phyloP scores from a whole-genome alignment of 192 early-diverging fungal genomes.

The Umbelopsis vinacea region DNA sequence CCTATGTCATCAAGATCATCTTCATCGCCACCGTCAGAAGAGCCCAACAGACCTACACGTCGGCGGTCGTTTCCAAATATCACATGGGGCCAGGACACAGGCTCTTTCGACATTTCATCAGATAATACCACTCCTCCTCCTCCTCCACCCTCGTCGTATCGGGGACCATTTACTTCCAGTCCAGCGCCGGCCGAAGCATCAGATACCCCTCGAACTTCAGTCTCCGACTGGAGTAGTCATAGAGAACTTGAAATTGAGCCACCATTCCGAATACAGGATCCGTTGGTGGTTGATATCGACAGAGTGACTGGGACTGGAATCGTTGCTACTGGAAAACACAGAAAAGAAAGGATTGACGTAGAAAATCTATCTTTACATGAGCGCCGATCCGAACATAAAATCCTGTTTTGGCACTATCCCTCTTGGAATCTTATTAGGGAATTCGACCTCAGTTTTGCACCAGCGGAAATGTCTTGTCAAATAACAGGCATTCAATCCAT shows the following conservation, averaged over 20 bases:
- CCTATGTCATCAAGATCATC: neutral
- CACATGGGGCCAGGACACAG: neutral
- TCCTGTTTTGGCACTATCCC: slow-evolving; percentile 42
- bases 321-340: slow-evolving; percentile 42
- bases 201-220: slow-evolving; percentile 9
- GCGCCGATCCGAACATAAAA: slow-evolving; percentile 31
- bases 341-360: neutral
- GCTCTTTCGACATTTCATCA: neutral
- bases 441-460: slow-evolving; percentile 37
- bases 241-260: slow-evolving; percentile 14
- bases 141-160: neutral
- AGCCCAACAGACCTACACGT: neutral
- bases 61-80: slow-evolving; percentile 19
- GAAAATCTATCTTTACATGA: neutral
- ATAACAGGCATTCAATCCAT: slow-evolving; percentile 39
- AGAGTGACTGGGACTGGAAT: slow-evolving; percentile 26
- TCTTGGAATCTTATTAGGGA: slow-evolving; percentile 32
- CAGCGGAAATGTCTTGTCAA: slow-evolving; percentile 35
- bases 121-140: slow-evolving; percentile 1
- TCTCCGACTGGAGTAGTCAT: slow-evolving; percentile 17
- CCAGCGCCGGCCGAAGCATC: neutral
- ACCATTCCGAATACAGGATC: slow-evolving; percentile 40
- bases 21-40: neutral
- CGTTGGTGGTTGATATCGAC: slow-evolving; percentile 40
- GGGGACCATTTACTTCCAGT: neutral